A percentile compares a stretch with the other conserved stretches of the same genome.
Conservation (phyloP, 352 stramenopile genomes). For the Globisporangium paddicum region DNA sequence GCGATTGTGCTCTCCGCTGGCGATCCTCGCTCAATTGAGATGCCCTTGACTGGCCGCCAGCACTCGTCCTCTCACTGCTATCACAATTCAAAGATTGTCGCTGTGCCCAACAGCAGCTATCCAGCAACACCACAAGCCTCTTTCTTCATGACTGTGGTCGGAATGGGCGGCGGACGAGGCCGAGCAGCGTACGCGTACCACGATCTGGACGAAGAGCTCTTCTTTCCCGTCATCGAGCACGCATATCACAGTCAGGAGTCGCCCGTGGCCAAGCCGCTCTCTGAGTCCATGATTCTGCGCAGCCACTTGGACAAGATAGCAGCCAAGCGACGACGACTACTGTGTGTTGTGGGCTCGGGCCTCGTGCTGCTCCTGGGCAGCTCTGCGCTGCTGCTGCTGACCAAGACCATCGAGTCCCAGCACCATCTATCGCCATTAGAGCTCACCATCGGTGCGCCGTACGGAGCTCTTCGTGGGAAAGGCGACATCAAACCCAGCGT, state of each 20-base stretch:
- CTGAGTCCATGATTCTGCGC: constrained; percentile 13
- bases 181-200: constrained; percentile 13
- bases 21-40: background rate
- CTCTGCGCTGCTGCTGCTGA: background rate
- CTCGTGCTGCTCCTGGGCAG: constrained; percentile 6
- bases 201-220: constrained; percentile 14
- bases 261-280: constrained; percentile 2
- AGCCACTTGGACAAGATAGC: constrained; percentile 11
- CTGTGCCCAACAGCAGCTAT: background rate
- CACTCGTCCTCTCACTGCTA: background rate
- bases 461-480: constrained; percentile 11
- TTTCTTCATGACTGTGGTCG: constrained; percentile 1
- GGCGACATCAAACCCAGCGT: constrained; percentile 9
- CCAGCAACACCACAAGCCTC: background rate
- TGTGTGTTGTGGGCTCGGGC: background rate
- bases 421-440: constrained; percentile 5
- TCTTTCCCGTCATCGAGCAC: constrained; percentile 9
- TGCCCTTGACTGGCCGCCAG: background rate
- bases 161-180: constrained; percentile 6
- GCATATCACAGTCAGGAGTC: constrained; percentile 15
- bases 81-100: background rate
- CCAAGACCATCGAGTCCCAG: constrained; percentile 1
- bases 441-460: constrained; percentile 11
- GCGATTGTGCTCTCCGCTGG: background rate
- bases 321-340: background rate